These are phyloP conservation scores for Cutaneotrichosporon curvatum DNA, from an alignment of 1,284 basidiomycete genomes.

Conservation along the genomic window DNA sequence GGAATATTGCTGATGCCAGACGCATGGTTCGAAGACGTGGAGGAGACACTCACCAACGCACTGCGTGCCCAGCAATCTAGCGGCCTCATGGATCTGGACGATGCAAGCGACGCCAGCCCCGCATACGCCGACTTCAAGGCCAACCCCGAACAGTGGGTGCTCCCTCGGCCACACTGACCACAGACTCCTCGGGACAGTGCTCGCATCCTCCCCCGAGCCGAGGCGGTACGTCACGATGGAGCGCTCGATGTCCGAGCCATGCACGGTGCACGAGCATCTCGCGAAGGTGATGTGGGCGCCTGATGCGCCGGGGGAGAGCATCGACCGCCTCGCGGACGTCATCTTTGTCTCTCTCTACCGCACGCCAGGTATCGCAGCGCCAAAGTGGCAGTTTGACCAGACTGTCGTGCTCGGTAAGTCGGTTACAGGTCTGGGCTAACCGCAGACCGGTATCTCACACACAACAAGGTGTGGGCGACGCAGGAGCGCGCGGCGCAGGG, in stretches of 20 bases:
- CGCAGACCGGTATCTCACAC: slow-evolving; percentile 34
- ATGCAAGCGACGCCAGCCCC: neutral
- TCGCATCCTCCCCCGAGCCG: slow-evolving; percentile 3
- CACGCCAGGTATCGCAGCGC: slow-evolving; percentile 15
- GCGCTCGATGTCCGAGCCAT: slow-evolving; percentile 4
- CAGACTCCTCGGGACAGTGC: slow-evolving; percentile 4
- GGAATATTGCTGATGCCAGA: too few species aligned
- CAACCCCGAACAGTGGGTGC: slow-evolving; percentile 3
- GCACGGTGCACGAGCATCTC: slow-evolving; percentile 21
- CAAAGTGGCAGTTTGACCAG: slow-evolving; percentile 35
- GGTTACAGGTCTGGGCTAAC: neutral
- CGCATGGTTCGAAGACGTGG: too few species aligned
- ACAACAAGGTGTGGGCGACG: slow-evolving; percentile 26
- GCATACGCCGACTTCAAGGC: slow-evolving; percentile 2
- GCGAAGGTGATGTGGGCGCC: slow-evolving; percentile 26
- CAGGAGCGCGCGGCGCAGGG: slow-evolving; percentile 33
- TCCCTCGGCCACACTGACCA: neutral
- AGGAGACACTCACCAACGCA: too few species aligned
- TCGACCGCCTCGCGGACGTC: slow-evolving; percentile 28
- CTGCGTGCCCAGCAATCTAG: too few species aligned
- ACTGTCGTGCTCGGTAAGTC: slow-evolving; percentile 30
- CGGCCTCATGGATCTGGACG: too few species aligned
- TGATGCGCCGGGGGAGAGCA: slow-evolving; percentile 18
- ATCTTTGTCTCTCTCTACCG: slow-evolving; percentile 25
- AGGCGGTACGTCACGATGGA: slow-evolving; percentile 8